Evolutionary conservation across 306 rosid species (phyloP).

Genomic region (Lathyrus sativus): DNA sequence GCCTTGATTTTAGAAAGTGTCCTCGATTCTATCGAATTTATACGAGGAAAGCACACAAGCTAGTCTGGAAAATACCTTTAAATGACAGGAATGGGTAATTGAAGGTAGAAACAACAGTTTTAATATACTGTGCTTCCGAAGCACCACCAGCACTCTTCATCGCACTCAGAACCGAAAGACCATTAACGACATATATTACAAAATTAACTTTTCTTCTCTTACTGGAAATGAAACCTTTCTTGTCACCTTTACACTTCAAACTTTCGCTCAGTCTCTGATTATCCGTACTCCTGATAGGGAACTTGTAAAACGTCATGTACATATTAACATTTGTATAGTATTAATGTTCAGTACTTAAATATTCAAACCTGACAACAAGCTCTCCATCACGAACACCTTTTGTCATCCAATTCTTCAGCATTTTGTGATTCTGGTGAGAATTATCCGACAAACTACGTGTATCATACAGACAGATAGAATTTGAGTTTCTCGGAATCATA

Average conservation of each 20-base stretch:
- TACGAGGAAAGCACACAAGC: not conserved
- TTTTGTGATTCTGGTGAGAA: slow-evolving; percentile 46
- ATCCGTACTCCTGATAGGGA: slow-evolving; percentile 62
- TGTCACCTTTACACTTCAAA: slow-evolving; percentile 54
- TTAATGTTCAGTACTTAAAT: slow-evolving; percentile 32
- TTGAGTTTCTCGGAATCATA: slow-evolving; percentile 72
- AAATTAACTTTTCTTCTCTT: slow-evolving; percentile 64
- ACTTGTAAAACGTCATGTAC: slow-evolving; percentile 41
- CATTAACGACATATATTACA: slow-evolving; percentile 70
- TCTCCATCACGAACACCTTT: slow-evolving; percentile 75
- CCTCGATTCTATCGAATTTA: not conserved
- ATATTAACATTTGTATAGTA: slow-evolving; percentile 17
- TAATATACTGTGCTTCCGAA: slow-evolving; percentile 40
- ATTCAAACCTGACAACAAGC: slow-evolving; percentile 68
- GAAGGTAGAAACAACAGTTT: slow-evolving; percentile 60
- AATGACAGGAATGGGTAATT: slow-evolving; percentile 67
- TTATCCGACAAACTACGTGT: slow-evolving; percentile 70
- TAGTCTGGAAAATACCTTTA: slow-evolving; percentile 55
- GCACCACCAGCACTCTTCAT: slow-evolving; percentile 50
- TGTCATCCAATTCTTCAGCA: slow-evolving; percentile 71
- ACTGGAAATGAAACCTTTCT: slow-evolving; percentile 41
- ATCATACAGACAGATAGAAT: slow-evolving; percentile 75
- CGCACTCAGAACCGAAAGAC: slow-evolving; percentile 62
- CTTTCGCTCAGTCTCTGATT: slow-evolving; percentile 44
- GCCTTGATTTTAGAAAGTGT: not conserved